Evolutionary conservation across 352 stramenopile genomes (phyloP).

Genomic region (Globisporangium cylindrosporum): DNA sequence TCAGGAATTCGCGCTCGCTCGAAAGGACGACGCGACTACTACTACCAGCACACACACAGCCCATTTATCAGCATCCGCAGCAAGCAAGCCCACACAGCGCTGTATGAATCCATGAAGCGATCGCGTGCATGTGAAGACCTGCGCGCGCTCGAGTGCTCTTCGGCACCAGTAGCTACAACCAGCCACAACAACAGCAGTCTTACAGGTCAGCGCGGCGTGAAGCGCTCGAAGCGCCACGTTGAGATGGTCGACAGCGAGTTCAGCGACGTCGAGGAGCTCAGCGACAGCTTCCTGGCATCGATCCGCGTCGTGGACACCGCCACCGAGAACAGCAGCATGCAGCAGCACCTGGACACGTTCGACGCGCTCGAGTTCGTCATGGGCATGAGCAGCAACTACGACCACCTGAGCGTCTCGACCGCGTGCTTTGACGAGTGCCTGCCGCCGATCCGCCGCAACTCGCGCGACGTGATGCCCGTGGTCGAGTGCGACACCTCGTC

Average conservation of each 20-base stretch:
- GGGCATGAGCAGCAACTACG: conserved; percentile 12
- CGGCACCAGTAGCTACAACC: conserved; percentile 2
- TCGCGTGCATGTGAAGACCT: conserved; percentile 70
- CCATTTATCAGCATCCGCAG: background rate
- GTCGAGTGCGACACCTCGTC: conserved; percentile 14
- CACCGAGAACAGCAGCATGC: background rate
- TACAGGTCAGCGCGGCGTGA: conserved; percentile 14
- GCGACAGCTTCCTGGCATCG: conserved; percentile 6
- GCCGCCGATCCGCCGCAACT: conserved; percentile 19
- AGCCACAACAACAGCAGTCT: background rate
- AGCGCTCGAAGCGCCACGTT: conserved; percentile 15
- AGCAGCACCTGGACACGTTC: background rate
- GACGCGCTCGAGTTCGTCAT: conserved; percentile 13
- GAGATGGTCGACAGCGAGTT: conserved; percentile 14
- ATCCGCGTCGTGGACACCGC: background rate
- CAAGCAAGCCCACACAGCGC: background rate
- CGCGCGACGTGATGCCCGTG: conserved; percentile 10
- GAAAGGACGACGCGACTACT: conserved; percentile 12
- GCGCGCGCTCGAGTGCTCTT: conserved; percentile 43
- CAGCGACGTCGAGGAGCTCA: conserved; percentile 14
- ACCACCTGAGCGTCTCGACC: conserved; percentile 4
- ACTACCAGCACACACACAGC: background rate
- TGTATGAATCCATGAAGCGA: conserved; percentile 49
- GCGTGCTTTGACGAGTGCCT: conserved; percentile 12
- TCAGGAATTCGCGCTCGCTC: conserved; percentile 13